Conservation (phyloP, 371 early-diverging fungal genomes). For the Mortierella sp. region DNA sequence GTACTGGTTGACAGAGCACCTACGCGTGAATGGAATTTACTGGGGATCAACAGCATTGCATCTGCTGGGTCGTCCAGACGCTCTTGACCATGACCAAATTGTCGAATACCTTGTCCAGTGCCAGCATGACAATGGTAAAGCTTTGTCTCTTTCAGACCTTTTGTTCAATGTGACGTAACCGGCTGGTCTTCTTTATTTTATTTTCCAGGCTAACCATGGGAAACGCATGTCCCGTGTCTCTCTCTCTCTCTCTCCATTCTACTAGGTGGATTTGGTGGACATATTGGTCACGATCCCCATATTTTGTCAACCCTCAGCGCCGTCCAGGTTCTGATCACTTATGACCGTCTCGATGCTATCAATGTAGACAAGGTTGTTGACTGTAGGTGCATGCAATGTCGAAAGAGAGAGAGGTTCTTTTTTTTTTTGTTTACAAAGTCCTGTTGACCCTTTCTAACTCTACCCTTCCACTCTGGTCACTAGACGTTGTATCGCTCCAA, state of each 20-base stretch:
- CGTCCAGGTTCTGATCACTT: conserved; percentile 90
- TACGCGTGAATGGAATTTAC: conserved; percentile 92
- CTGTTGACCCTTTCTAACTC: not conserved
- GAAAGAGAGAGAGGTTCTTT: not conserved
- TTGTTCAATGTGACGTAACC: not conserved
- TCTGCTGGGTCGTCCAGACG: conserved; percentile 75
- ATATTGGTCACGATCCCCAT: conserved; percentile 90
- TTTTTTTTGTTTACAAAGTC: not conserved
- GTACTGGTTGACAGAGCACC: conserved; percentile 93
- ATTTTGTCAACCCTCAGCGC: conserved; percentile 94
- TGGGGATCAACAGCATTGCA: conserved; percentile 93
- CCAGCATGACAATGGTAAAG: conserved; percentile 76
- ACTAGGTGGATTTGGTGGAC: conserved; percentile 94
- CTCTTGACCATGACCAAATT: conserved; percentile 77
- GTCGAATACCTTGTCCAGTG: conserved; percentile 83
- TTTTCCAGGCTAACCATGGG: not conserved
- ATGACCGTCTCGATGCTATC: conserved; percentile 81
- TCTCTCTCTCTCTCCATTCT: not conserved
- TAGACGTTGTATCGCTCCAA: conserved; percentile 43
- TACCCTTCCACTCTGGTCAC: not conserved
- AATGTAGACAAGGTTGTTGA: conserved; percentile 73
- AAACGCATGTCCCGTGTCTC: not conserved
- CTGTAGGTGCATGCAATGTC: conserved; percentile 63
- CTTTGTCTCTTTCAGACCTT: too few relatives aligned
- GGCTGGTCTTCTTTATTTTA: not conserved